Evolutionary conservation across 192 early-diverging fungal genomes (phyloP).

Genomic region (Podila minutissima): DNA sequence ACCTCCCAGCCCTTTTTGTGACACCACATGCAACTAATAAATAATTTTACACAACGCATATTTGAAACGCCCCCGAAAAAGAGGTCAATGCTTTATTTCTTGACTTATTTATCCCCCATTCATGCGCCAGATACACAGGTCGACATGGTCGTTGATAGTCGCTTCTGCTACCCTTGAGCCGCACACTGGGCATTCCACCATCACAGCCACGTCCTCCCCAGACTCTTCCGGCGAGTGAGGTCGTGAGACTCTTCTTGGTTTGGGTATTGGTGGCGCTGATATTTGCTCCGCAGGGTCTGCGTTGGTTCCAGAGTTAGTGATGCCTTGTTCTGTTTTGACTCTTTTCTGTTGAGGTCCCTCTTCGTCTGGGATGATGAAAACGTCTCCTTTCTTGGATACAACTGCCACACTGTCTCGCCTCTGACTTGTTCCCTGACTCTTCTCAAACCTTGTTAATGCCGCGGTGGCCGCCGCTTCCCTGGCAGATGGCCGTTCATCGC

Average conservation of each 20-base stretch:
- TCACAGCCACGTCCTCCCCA: not conserved
- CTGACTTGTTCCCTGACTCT: not conserved
- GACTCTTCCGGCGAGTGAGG: too few relatives aligned
- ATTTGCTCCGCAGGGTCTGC: not conserved
- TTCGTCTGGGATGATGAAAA: too few relatives aligned
- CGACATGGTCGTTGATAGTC: slow-evolving; percentile 52
- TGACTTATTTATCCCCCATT: not conserved
- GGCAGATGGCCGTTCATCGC: not conserved
- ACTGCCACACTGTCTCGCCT: too few relatives aligned
- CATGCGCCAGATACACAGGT: slow-evolving; percentile 40
- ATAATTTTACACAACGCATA: too few relatives aligned
- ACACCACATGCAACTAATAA: too few relatives aligned
- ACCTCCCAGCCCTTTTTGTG: too few relatives aligned
- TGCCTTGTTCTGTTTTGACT: slow-evolving; percentile 1
- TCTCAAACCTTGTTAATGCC: slow-evolving; percentile 15
- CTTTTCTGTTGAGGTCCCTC: not conserved
- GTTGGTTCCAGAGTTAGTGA: too few relatives aligned
- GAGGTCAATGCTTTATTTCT: too few relatives aligned
- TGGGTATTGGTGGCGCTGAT: not conserved
- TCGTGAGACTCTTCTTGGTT: not conserved
- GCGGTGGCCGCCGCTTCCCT: slow-evolving; percentile 27
- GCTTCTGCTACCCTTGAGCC: slow-evolving; percentile 10
- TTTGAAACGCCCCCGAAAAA: too few relatives aligned
- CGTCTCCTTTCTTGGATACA: too few relatives aligned
- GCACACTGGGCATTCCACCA: slow-evolving; percentile 48